Conservation (phyloP, 1,284 basidiomycete species). For the Sutorius eximius region DNA sequence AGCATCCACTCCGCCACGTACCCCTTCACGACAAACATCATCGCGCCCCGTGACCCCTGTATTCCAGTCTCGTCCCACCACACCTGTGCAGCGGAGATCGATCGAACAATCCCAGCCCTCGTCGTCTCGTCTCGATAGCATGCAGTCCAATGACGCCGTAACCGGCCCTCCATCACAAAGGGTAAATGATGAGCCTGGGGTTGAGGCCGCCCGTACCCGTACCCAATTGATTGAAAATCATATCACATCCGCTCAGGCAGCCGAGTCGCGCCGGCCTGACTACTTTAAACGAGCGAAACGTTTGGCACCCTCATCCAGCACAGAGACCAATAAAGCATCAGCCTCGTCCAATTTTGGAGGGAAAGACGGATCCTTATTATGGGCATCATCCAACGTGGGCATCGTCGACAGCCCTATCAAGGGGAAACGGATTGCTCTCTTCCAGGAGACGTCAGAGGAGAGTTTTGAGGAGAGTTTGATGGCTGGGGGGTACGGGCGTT, state of each 20-base stretch:
- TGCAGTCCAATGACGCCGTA: background rate
- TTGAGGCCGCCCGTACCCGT: slow-evolving; percentile 61
- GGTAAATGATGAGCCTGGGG: slow-evolving; percentile 36
- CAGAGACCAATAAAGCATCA: slow-evolving; percentile 2
- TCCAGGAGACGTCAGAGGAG: slow-evolving; percentile 78
- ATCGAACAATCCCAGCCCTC: background rate
- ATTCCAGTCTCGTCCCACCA: slow-evolving; percentile 11
- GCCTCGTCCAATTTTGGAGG: slow-evolving; percentile 16
- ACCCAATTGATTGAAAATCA: slow-evolving; percentile 50
- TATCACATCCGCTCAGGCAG: slow-evolving; percentile 47
- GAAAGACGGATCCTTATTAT: slow-evolving; percentile 35
- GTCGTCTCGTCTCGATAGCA: slow-evolving; percentile 19
- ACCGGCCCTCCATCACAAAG: slow-evolving; percentile 5
- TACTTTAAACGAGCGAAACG: slow-evolving; percentile 63
- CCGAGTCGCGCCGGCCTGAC: slow-evolving; percentile 64
- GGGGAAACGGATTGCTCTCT: slow-evolving; percentile 67
- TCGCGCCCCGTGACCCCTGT: slow-evolving; percentile 20
- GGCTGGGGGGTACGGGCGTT: slow-evolving; percentile 73
- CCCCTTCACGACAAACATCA: slow-evolving; percentile 15
- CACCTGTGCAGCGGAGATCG: slow-evolving; percentile 10
- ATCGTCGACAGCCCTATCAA: slow-evolving; percentile 66
- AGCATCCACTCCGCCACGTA: slow-evolving; percentile 21
- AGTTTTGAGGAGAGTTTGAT: slow-evolving; percentile 79
- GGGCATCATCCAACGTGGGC: slow-evolving; percentile 45
- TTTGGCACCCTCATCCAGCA: slow-evolving; percentile 25